These are phyloP conservation scores for Stellera chamaejasme DNA, from an alignment of 345 rosid species.

Conservation along the genomic window DNA sequence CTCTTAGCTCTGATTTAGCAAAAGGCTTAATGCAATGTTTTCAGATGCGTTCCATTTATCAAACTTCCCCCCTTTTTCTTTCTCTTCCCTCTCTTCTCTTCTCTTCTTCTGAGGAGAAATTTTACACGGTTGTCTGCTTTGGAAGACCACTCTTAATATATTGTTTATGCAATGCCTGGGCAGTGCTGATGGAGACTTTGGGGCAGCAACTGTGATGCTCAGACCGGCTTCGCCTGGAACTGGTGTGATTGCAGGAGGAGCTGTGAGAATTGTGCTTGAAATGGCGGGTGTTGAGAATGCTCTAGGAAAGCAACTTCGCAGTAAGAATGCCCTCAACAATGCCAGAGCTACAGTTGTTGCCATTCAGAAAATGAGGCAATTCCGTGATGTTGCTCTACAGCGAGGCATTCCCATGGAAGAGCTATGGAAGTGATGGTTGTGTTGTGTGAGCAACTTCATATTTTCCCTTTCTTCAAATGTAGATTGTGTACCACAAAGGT, in stretches of 20 bases:
- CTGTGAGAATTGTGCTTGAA: constrained; percentile 83
- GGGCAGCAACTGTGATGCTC: constrained; percentile 93
- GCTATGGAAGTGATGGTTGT: constrained; percentile 54
- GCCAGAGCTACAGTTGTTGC: constrained; percentile 89
- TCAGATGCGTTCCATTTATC: too few species aligned
- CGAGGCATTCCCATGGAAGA: constrained; percentile 95
- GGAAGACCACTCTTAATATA: background rate
- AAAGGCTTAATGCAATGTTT: too few species aligned
- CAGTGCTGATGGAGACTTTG: constrained; percentile 77
- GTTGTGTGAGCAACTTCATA: background rate
- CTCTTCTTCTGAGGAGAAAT: too few species aligned
- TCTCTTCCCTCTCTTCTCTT: too few species aligned
- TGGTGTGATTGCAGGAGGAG: constrained; percentile 91
- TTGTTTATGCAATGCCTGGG: constrained; percentile 9
- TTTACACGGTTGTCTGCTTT: too few species aligned
- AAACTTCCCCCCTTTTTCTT: too few species aligned
- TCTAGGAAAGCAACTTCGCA: constrained; percentile 67
- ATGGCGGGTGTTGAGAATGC: constrained; percentile 93
- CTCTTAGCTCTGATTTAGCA: too few species aligned
- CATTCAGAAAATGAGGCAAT: constrained; percentile 71
- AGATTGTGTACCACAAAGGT: background rate
- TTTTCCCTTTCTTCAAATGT: background rate
- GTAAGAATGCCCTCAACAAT: constrained; percentile 82
- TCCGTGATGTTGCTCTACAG: constrained; percentile 70
- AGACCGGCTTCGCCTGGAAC: constrained; percentile 94